Percentiles rank a stretch among this genome's conserved stretches.
Conservation (phyloP, 768 basidiomycete species). For the Calvatia gigantea region DNA sequence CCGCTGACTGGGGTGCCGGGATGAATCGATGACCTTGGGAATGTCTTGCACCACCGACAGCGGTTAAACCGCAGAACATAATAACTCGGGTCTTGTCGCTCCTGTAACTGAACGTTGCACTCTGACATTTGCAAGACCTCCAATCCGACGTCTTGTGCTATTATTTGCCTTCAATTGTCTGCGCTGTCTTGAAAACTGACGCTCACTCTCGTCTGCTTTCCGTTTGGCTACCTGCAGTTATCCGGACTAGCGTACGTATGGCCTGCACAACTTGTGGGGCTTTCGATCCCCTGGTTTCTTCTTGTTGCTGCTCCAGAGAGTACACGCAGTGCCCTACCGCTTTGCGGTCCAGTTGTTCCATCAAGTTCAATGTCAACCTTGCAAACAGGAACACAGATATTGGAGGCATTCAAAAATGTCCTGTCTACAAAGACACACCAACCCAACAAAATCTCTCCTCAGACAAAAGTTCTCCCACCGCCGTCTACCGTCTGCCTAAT, state of each 20-base stretch:
- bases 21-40: slow-evolving; percentile 2
- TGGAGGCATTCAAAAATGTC: not conserved
- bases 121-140: no score
- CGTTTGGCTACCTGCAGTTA: no score
- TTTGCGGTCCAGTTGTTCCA: not conserved
- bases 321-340: not conserved
- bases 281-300: not conserved
- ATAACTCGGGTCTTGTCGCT: slow-evolving; percentile 1
- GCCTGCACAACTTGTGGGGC: not conserved
- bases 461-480: not conserved
- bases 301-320: not conserved
- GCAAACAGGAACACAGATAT: not conserved
- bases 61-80: not conserved
- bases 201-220: no score
- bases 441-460: not conserved
- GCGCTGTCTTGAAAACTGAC: no score
- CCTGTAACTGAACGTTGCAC: no score
- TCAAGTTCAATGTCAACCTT: not conserved
- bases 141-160: no score
- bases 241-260: not conserved
- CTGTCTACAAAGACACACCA: no score
- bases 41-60: not conserved
- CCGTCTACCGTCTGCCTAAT: not conserved
- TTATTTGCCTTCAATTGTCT: no score
- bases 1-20: not conserved